Conservation (phyloP, 768 basidiomycete species). For the Panaeolus papilionaceus region DNA sequence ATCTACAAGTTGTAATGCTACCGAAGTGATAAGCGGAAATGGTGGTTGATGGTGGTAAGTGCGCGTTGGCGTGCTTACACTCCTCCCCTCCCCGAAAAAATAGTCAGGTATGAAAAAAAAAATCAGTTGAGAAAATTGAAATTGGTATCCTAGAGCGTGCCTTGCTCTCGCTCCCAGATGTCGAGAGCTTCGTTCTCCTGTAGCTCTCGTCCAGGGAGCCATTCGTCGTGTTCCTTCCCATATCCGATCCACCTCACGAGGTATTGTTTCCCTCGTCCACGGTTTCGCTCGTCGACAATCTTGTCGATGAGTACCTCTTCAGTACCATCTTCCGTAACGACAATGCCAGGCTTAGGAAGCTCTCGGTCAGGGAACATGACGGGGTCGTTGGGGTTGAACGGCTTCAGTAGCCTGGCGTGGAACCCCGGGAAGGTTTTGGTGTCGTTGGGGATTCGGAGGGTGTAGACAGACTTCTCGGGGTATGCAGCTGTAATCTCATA, state of each 20-base stretch:
- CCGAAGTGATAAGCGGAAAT: too few species aligned
- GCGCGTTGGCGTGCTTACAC: too few species aligned
- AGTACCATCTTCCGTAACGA: too few species aligned
- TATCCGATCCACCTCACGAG: conserved; percentile 25
- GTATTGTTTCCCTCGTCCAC: conserved; percentile 33
- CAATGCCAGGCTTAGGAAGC: conserved; percentile 16
- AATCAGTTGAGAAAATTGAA: too few species aligned
- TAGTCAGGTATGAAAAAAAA: too few species aligned
- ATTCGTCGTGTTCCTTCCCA: not conserved
- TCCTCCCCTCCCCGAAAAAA: too few species aligned
- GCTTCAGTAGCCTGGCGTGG: conserved; percentile 3
- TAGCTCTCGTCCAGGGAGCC: not conserved
- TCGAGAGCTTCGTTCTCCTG: not conserved
- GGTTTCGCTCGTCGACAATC: not conserved
- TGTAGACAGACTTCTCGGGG: not conserved
- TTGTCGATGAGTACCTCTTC: too few species aligned
- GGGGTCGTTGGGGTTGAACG: conserved; percentile 17
- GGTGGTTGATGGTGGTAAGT: too few species aligned
- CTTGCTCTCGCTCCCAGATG: not conserved
- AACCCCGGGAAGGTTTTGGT: conserved; percentile 1
- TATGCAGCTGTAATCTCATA: conserved; percentile 19
- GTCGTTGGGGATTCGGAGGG: conserved; percentile 1
- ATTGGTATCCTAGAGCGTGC: too few species aligned
- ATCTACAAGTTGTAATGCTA: too few species aligned
- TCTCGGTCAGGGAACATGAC: conserved; percentile 38